phyloP scores from a whole-genome alignment of 2,329 filamentous ascomycete species.

The Blastomyces silverae region DNA sequence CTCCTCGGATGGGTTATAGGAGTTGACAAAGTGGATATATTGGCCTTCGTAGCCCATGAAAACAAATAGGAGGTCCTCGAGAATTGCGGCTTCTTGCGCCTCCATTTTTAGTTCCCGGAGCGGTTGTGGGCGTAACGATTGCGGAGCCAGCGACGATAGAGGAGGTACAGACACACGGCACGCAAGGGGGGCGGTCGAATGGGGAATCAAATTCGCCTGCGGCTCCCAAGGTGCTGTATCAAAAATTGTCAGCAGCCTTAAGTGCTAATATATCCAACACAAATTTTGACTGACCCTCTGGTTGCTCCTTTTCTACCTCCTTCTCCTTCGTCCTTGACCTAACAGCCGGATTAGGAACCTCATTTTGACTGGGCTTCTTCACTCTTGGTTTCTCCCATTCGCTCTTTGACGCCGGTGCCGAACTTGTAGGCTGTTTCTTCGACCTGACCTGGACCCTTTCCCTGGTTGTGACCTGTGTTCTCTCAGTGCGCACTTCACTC shows the following conservation, averaged over 20 bases:
- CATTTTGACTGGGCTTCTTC: conserved; percentile 26
- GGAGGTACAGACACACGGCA: conserved; percentile 58
- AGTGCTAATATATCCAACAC: conserved; percentile 15
- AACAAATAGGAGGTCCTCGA: conserved; percentile 87
- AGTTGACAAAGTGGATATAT: conserved; percentile 79
- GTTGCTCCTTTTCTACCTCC: conserved; percentile 29
- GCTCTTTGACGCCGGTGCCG: conserved; percentile 31
- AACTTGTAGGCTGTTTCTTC: conserved; percentile 51
- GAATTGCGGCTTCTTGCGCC: conserved; percentile 74
- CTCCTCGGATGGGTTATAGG: conserved; percentile 77
- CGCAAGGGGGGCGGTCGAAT: conserved; percentile 65
- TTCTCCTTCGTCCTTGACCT: conserved; percentile 23
- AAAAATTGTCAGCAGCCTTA: conserved; percentile 19
- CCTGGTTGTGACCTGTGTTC: conserved; percentile 51
- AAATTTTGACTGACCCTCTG: conserved; percentile 28
- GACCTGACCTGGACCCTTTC: conserved; percentile 57
- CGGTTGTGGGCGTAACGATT: conserved; percentile 58
- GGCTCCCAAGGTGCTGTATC: conserved; percentile 62
- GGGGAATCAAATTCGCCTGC: conserved; percentile 65
- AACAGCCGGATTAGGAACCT: conserved; percentile 25
- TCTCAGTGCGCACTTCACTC: conserved; percentile 38
- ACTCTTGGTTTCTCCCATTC: conserved; percentile 33
- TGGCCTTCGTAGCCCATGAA: conserved; percentile 99
- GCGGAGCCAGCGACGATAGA: conserved; percentile 59
- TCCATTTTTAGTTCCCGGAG: conserved; percentile 68